A percentile compares a stretch with the other conserved stretches of the same genome.
Conservation (phyloP, 2,329 filamentous ascomycete species). For the Phialophora chinensis region DNA sequence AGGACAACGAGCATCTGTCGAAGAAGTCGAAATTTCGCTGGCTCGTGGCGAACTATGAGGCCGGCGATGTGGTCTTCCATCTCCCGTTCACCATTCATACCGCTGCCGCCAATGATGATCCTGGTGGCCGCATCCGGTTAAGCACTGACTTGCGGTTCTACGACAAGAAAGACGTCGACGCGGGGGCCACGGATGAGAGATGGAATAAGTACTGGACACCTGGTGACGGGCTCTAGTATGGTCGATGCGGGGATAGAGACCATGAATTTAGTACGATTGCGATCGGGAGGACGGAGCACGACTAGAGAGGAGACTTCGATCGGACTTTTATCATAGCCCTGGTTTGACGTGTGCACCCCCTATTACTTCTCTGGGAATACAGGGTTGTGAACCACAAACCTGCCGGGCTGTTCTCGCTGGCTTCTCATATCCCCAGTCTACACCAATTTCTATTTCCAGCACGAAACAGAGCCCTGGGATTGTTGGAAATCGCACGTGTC, state of each 20-base stretch:
- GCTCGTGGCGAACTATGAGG: conserved; percentile 48
- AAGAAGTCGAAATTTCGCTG: conserved; percentile 37
- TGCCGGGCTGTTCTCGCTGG: background rate
- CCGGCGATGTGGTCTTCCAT: conserved; percentile 53
- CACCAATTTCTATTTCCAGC: background rate
- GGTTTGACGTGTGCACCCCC: background rate
- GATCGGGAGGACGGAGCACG: background rate
- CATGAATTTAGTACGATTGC: background rate
- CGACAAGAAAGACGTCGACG: conserved; percentile 39
- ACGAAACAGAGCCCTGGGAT: background rate
- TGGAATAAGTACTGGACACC: conserved; percentile 49
- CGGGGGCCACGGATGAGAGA: conserved; percentile 44
- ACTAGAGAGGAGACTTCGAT: background rate
- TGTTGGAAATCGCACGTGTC: background rate
- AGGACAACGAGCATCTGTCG: conserved; percentile 17
- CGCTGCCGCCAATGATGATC: conserved; percentile 50
- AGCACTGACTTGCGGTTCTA: conserved; percentile 53
- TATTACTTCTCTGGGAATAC: background rate
- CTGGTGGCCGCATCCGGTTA: conserved; percentile 47
- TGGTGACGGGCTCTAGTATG: conserved; percentile 43
- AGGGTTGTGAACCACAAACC: background rate
- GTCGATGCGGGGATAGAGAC: background rate
- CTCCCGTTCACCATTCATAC: conserved; percentile 53
- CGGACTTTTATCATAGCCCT: background rate
- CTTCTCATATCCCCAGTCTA: background rate